These are phyloP conservation scores for bread wheat (Triticum aestivum) DNA, from an alignment of 176 grass and related monocot genomes.

Conservation along the genomic window DNA sequence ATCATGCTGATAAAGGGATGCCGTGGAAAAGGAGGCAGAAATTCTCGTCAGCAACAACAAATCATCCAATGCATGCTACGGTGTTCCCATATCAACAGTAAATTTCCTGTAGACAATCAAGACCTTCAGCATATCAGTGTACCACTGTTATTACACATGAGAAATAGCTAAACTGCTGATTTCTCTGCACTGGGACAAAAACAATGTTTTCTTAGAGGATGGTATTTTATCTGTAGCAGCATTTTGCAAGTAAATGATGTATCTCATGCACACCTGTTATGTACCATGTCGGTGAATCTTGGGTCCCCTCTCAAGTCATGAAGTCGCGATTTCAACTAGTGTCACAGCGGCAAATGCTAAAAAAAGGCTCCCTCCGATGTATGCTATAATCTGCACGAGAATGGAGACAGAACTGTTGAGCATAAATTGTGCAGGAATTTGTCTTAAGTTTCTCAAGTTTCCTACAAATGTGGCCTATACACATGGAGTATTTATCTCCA, in stretches of 20 bases:
- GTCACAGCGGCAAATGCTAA: constrained; percentile 87
- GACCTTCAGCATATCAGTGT: neutral
- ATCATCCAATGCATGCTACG: neutral
- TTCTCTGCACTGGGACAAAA: neutral
- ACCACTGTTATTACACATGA: neutral
- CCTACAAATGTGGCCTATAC: neutral
- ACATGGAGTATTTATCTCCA: neutral
- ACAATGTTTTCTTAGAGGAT: neutral
- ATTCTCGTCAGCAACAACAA: constrained; percentile 18
- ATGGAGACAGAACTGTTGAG: neutral
- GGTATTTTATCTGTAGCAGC: neutral
- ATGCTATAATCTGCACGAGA: constrained; percentile 76
- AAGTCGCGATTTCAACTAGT: constrained; percentile 75
- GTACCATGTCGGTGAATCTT: constrained; percentile 14
- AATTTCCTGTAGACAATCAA: constrained; percentile 18
- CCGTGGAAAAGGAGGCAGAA: constrained; percentile 17
- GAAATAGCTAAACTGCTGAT: neutral
- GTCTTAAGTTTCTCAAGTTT: neutral
- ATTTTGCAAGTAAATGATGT: neutral
- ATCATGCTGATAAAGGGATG: neutral
- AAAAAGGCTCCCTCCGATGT: constrained; percentile 89
- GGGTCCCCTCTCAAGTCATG: constrained; percentile 12
- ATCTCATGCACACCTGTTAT: constrained; percentile 20
- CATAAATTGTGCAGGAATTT: constrained; percentile 1
- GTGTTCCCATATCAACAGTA: neutral